Conservation (phyloP, 257 asterid genomes). For the Solanum piurae region DNA sequence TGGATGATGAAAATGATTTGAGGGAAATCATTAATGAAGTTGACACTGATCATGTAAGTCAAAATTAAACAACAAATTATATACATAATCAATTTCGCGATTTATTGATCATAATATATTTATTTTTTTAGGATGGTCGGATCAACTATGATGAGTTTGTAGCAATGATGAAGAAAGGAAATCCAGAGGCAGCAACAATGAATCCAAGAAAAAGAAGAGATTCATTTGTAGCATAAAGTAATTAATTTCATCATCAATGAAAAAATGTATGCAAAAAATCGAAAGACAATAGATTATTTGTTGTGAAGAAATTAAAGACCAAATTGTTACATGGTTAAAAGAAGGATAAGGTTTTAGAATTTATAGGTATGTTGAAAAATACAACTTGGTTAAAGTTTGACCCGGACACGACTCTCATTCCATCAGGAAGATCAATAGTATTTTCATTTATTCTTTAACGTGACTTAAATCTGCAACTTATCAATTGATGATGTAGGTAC, state of each 20-base stretch:
- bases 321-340: no score
- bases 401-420: not conserved
- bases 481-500: not conserved
- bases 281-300: not conserved
- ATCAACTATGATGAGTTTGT: conserved; percentile 74
- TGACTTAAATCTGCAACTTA: accelerated
- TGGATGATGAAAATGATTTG: conserved; percentile 57
- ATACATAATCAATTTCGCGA: not conserved
- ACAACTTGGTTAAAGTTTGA: not conserved
- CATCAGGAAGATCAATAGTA: not conserved
- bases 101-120: not conserved
- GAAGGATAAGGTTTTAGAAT: not conserved
- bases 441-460: no score
- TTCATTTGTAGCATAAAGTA: conserved; percentile 14
- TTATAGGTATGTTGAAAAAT: not conserved
- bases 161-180: conserved; percentile 86
- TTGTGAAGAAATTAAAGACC: not conserved
- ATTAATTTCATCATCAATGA: not conserved
- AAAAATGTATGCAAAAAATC: not conserved
- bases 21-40: conserved; percentile 67
- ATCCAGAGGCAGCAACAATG: conserved; percentile 43
- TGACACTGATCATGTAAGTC: conserved; percentile 53
- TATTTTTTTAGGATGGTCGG: conserved; percentile 49
- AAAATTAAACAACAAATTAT: not conserved
- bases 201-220: conserved; percentile 61